phyloP scores from a whole-genome alignment of 345 rosid genomes.

The Syzygium aromaticum region DNA sequence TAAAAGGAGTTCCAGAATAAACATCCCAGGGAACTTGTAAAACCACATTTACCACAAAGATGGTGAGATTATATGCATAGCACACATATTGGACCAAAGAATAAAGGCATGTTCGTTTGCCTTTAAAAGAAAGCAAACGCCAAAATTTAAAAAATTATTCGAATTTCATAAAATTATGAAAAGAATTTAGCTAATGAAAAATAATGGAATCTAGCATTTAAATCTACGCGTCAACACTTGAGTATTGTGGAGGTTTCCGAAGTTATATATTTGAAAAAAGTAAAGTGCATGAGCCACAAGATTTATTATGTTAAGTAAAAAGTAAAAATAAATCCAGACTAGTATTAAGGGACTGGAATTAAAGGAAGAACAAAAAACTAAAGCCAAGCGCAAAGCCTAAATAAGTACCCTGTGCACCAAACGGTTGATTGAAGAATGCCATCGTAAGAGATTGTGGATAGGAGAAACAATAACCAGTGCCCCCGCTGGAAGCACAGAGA shows the following conservation, averaged over 20 bases:
- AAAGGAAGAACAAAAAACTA: background rate
- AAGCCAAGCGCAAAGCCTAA: background rate
- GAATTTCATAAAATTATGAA: too few relatives aligned
- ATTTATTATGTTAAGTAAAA: too few relatives aligned
- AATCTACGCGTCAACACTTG: background rate
- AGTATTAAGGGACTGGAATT: background rate
- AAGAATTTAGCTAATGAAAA: too few relatives aligned
- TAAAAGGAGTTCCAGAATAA: background rate
- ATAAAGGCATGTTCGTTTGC: too few relatives aligned
- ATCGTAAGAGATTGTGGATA: constrained; percentile 73
- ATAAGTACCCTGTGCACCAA: constrained; percentile 64
- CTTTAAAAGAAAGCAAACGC: too few relatives aligned
- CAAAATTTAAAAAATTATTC: too few relatives aligned
- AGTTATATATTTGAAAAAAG: background rate
- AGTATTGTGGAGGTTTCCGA: too few relatives aligned
- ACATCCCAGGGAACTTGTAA: background rate
- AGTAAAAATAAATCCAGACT: background rate
- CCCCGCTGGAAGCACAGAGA: constrained; percentile 72
- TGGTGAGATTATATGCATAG: background rate
- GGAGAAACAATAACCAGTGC: constrained; percentile 61
- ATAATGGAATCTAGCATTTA: too few relatives aligned
- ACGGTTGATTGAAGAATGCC: constrained; percentile 88
- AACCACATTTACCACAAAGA: background rate
- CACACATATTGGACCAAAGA: too few relatives aligned
- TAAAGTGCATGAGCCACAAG: background rate